Percentiles rank a stretch among this genome's conserved stretches.
phyloP scores from a whole-genome alignment of 192 early-diverging fungal genomes.

The Podila verticillata region DNA sequence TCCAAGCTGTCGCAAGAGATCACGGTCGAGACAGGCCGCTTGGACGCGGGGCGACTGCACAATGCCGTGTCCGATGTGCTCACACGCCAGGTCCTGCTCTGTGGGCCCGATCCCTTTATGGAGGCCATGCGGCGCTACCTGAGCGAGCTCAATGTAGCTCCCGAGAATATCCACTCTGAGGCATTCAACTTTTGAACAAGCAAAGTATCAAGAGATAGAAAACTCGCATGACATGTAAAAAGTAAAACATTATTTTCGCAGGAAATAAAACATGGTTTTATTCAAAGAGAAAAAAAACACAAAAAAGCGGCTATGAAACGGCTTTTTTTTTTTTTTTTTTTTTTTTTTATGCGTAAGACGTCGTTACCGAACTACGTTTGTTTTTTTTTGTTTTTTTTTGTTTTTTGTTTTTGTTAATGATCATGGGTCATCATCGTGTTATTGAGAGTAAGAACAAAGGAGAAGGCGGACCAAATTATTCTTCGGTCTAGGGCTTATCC shows the following conservation, averaged over 20 bases:
- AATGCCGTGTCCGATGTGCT: slow-evolving; percentile 7
- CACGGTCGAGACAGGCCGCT: slow-evolving; percentile 4
- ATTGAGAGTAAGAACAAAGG: background rate
- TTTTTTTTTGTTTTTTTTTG: no score
- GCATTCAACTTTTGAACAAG: slow-evolving; percentile 28
- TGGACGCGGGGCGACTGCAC: background rate
- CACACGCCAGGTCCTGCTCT: slow-evolving; percentile 19
- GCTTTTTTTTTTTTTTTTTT: no score
- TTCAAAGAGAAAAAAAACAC: slow-evolving; percentile 2
- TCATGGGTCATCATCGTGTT: no score
- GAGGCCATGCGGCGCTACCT: slow-evolving; percentile 17
- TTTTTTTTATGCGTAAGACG: no score
- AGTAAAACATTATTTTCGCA: background rate
- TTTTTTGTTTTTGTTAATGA: no score
- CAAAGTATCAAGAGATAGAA: background rate
- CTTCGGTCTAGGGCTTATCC: background rate
- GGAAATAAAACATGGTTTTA: no score
- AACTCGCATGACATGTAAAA: no score
- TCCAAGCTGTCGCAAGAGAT: background rate
- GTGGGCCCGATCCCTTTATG: slow-evolving; percentile 44
- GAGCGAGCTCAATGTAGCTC: slow-evolving; percentile 7
- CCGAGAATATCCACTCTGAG: slow-evolving; percentile 8
- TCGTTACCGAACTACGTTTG: no score
- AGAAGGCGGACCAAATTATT: background rate
- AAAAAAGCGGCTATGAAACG: slow-evolving; percentile 4